Evolutionary conservation across 345 rosid species (phyloP).

Genomic region (Ceriops zippeliana): DNA sequence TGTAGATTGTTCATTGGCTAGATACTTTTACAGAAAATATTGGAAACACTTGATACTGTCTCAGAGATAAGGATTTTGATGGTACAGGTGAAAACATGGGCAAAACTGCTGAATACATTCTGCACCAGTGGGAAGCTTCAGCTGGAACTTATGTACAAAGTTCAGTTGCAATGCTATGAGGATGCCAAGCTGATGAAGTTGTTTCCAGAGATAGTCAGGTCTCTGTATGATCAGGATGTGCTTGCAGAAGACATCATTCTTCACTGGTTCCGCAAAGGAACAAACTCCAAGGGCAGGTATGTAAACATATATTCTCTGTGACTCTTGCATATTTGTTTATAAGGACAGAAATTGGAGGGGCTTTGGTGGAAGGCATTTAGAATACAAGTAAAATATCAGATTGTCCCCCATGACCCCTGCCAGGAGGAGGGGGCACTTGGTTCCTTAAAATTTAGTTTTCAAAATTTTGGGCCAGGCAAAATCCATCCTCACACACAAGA

Average conservation of each 20-base stretch:
- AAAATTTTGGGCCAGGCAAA: too few species aligned
- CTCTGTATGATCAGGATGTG: constrained; percentile 88
- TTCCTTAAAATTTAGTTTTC: too few species aligned
- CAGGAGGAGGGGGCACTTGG: too few species aligned
- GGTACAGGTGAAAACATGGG: constrained; percentile 90
- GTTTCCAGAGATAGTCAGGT: constrained; percentile 81
- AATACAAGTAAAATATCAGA: too few species aligned
- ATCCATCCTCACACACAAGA: too few species aligned
- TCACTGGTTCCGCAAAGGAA: constrained; percentile 87
- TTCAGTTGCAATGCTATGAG: constrained; percentile 97
- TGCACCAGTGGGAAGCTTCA: constrained; percentile 84
- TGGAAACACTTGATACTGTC: background rate
- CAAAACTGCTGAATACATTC: constrained; percentile 66
- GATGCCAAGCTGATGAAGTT: constrained; percentile 97
- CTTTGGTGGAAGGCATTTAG: too few species aligned
- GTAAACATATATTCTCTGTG: background rate
- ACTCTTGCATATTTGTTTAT: too few species aligned
- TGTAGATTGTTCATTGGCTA: background rate
- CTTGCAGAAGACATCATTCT: constrained; percentile 95
- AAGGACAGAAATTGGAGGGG: too few species aligned
- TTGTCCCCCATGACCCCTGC: too few species aligned
- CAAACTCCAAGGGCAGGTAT: constrained; percentile 89
- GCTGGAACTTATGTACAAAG: constrained; percentile 92
- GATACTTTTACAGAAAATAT: background rate
- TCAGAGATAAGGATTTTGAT: background rate